Conservation (phyloP, 192 early-diverging fungal genomes). For the Coemansia sp. region DNA sequence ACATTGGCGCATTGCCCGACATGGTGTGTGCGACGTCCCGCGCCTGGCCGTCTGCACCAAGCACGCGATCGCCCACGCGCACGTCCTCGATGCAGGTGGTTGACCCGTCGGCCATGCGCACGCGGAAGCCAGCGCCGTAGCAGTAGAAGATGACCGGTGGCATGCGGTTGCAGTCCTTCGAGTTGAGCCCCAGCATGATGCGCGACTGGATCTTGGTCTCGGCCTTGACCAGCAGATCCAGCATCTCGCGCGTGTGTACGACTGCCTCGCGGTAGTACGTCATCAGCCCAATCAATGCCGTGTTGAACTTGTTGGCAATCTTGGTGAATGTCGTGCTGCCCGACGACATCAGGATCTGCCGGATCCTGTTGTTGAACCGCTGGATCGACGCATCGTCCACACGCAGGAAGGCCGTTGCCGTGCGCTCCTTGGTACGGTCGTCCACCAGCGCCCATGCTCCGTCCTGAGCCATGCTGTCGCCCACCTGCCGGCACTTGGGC, state of each 20-base stretch:
- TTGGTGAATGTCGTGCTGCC: slow-evolving; percentile 97
- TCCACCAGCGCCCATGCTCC: slow-evolving; percentile 93
- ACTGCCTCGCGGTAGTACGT: slow-evolving; percentile 98
- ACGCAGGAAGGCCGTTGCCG: slow-evolving; percentile 94
- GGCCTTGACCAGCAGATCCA: slow-evolving; percentile 94
- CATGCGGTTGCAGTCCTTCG: slow-evolving; percentile 97
- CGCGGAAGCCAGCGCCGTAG: slow-evolving; percentile 41
- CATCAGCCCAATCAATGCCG: slow-evolving; percentile 91
- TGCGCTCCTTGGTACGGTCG: slow-evolving; percentile 95
- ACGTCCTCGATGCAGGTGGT: slow-evolving; percentile 25
- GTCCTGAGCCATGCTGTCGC: slow-evolving; percentile 55
- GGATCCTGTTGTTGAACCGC: slow-evolving; percentile 91
- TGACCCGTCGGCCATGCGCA: slow-evolving; percentile 49
- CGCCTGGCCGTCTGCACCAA: slow-evolving; percentile 33
- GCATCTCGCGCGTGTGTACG: slow-evolving; percentile 91
- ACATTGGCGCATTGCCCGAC: slow-evolving; percentile 30
- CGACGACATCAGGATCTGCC: slow-evolving; percentile 97
- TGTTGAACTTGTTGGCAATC: slow-evolving; percentile 96
- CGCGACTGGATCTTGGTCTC: slow-evolving; percentile 99
- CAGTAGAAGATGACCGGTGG: slow-evolving; percentile 87
- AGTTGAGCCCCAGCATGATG: slow-evolving; percentile 98
- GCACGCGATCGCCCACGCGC: slow-evolving; percentile 25
- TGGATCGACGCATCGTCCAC: slow-evolving; percentile 92
- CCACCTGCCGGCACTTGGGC: slow-evolving; percentile 84
- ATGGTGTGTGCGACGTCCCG: slow-evolving; percentile 32